A percentile compares a stretch with the other conserved stretches of the same genome.
Evolutionary conservation across 257 asterid genomes (phyloP).

Genomic region (Misopates orontium): DNA sequence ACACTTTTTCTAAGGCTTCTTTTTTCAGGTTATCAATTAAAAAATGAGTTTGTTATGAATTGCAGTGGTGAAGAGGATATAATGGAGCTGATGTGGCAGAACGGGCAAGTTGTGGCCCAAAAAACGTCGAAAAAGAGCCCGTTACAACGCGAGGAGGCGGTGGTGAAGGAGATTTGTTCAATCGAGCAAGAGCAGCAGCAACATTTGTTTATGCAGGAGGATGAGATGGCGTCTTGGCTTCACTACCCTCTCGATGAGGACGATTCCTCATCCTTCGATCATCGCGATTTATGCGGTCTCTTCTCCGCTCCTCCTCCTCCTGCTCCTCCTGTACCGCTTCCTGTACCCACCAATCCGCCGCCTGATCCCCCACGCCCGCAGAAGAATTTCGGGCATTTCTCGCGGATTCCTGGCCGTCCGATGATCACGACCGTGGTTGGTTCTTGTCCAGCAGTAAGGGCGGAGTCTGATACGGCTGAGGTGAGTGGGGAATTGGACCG

Average conservation of each 20-base stretch:
- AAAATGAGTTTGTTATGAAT: neutral
- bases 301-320: slow-evolving; percentile 20
- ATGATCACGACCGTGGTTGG: neutral
- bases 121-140: slow-evolving; percentile 12
- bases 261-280: slow-evolving; percentile 21
- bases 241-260: slow-evolving; percentile 29
- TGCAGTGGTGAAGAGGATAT: slow-evolving; percentile 23
- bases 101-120: slow-evolving; percentile 27
- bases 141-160: neutral
- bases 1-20: too few relatives aligned
- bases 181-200: slow-evolving; percentile 5
- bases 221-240: slow-evolving; percentile 41
- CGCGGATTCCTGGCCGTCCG: neutral
- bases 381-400: slow-evolving; percentile 8
- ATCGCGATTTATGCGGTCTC: slow-evolving; percentile 20
- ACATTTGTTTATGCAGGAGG: slow-evolving; percentile 35
- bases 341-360: neutral
- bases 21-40: too few relatives aligned
- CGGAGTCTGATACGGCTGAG: too few relatives aligned
- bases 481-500: too few relatives aligned
- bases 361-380: neutral
- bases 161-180: neutral
- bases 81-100: slow-evolving; percentile 38
- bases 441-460: slow-evolving; percentile 7
- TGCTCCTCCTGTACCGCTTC: neutral